These are phyloP conservation scores for Paragyromitra xinjiangensis DNA, from an alignment of 495 filamentous ascomycete species.

Conservation along the genomic window DNA sequence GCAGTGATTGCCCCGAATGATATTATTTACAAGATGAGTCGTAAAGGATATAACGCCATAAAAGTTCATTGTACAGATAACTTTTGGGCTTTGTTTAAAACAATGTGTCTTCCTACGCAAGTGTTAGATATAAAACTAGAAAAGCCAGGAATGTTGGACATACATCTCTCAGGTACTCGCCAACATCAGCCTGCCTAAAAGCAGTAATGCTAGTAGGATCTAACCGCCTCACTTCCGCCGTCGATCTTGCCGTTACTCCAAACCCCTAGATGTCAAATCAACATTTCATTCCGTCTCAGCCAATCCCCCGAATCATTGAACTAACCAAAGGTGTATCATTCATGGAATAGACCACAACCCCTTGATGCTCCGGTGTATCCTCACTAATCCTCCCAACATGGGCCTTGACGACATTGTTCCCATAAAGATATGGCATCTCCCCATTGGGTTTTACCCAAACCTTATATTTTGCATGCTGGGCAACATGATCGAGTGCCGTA, in stretches of 20 bases:
- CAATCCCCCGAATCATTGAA: constrained; percentile 14
- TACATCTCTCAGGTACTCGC: constrained; percentile 87
- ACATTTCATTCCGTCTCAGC: not conserved
- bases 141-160: not conserved
- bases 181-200: constrained; percentile 88
- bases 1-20: constrained; percentile 2
- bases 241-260: constrained; percentile 82
- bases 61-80: constrained; percentile 23
- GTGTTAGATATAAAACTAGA: constrained; percentile 29
- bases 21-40: constrained; percentile 50
- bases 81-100: constrained; percentile 42
- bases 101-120: constrained; percentile 54
- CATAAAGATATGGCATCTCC: constrained; percentile 94
- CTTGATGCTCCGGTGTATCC: constrained; percentile 82
- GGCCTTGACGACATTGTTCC: constrained; percentile 86
- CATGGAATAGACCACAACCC: constrained; percentile 79
- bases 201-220: constrained; percentile 88
- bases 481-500: constrained; percentile 84
- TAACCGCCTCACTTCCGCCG: constrained; percentile 77
- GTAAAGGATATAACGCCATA: constrained; percentile 43
- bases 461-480: constrained; percentile 89
- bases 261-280: constrained; percentile 67
- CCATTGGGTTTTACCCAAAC: constrained; percentile 95
- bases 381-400: constrained; percentile 89
- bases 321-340: constrained; percentile 75